Evolutionary conservation across 371 early-diverging fungal genomes (phyloP).

Genomic region (Lichtheimia ramosa): DNA sequence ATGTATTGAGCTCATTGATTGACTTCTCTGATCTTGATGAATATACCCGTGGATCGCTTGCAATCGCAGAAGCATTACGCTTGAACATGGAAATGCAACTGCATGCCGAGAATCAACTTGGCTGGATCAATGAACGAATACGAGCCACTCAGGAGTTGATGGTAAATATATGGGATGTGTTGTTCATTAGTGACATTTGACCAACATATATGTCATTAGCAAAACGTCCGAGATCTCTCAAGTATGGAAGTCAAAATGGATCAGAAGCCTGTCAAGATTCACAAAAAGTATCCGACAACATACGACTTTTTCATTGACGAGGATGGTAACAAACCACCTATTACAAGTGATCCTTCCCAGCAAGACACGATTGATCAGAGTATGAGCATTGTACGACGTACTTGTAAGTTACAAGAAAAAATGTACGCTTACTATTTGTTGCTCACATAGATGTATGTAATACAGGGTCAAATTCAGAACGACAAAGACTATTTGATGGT

Average conservation of each 20-base stretch:
- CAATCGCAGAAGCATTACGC: slow-evolving; percentile 15
- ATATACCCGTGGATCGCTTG: background rate
- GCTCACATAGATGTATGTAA: background rate
- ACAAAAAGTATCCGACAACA: slow-evolving; percentile 8
- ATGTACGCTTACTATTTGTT: no score
- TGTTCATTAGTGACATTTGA: background rate
- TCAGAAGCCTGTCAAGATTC: slow-evolving; percentile 6
- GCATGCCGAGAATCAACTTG: slow-evolving; percentile 14
- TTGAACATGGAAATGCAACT: slow-evolving; percentile 23
- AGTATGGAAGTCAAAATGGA: slow-evolving; percentile 4
- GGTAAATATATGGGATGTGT: slow-evolving; percentile 3
- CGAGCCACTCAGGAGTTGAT: slow-evolving; percentile 10
- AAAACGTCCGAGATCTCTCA: slow-evolving; percentile 1
- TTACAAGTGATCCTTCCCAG: background rate
- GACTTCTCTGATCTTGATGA: background rate
- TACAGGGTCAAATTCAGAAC: slow-evolving; percentile 29
- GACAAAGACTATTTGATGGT: slow-evolving; percentile 22
- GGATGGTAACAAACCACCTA: slow-evolving; percentile 8
- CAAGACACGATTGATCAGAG: background rate
- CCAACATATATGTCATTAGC: background rate
- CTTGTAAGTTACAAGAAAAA: background rate
- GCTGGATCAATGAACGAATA: slow-evolving; percentile 15
- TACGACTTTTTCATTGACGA: slow-evolving; percentile 17
- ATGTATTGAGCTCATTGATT: background rate
- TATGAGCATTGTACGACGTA: background rate